phyloP scores from a whole-genome alignment of 192 early-diverging fungal genomes.

The Coemansia sp. region DNA sequence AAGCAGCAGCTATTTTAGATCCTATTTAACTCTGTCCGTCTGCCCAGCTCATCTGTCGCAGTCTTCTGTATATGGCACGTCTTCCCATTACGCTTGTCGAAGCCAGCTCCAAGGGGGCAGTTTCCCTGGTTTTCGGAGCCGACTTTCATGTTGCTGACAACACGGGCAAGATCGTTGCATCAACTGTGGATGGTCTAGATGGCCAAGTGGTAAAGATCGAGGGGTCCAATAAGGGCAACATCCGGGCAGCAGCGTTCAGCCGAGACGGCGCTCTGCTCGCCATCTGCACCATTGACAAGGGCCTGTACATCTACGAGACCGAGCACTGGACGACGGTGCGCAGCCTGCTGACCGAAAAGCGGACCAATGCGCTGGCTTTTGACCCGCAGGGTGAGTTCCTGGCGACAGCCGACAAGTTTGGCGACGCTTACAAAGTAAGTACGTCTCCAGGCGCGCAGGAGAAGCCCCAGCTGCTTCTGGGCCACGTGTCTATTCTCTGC shows the following conservation, averaged over 20 bases:
- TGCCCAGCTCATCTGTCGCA: not conserved
- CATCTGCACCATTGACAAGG: slow-evolving; percentile 64
- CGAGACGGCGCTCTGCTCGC: slow-evolving; percentile 57
- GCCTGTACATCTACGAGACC: slow-evolving; percentile 62
- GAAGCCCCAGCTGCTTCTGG: slow-evolving; percentile 58
- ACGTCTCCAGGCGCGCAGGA: not conserved
- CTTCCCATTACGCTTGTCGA: slow-evolving; percentile 27
- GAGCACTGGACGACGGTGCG: slow-evolving; percentile 52
- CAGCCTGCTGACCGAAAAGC: slow-evolving; percentile 56
- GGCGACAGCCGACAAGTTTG: slow-evolving; percentile 90
- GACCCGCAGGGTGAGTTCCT: slow-evolving; percentile 58
- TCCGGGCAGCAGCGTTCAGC: slow-evolving; percentile 56
- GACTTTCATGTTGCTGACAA: slow-evolving; percentile 28
- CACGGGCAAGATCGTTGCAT: slow-evolving; percentile 25
- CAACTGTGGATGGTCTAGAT: slow-evolving; percentile 3
- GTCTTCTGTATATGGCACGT: slow-evolving; percentile 9
- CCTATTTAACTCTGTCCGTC: not conserved
- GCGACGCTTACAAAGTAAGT: slow-evolving; percentile 68
- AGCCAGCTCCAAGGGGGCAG: slow-evolving; percentile 19
- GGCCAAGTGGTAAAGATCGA: slow-evolving; percentile 10
- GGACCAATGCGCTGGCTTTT: slow-evolving; percentile 71
- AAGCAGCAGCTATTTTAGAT: no score
- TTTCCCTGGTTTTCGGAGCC: slow-evolving; percentile 19
- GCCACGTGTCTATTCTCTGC: slow-evolving; percentile 92
- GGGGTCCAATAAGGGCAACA: slow-evolving; percentile 32